Percentiles rank a stretch among this genome's conserved stretches.
phyloP scores from a whole-genome alignment of 257 asterid genomes.

The Primulina tabacum region DNA sequence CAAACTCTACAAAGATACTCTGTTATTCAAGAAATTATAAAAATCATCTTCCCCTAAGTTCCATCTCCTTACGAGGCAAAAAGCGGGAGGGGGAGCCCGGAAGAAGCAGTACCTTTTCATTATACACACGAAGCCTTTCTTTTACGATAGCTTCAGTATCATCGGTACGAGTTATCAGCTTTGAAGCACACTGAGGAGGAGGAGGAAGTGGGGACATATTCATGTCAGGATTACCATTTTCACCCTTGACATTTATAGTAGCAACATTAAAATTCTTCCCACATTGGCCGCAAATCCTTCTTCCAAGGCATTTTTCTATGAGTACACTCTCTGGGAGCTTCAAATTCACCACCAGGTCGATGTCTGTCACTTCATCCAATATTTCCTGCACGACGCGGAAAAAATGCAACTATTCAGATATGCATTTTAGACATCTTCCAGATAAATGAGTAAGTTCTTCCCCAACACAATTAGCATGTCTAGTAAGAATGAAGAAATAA shows the following conservation, averaged over 20 bases:
- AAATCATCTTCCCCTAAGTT: not conserved
- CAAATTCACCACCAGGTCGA: conserved; percentile 91
- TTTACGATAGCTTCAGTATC: conserved; percentile 80
- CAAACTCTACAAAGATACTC: not conserved
- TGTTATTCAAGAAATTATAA: not conserved
- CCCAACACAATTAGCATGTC: conserved; percentile 9
- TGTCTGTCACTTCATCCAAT: conserved; percentile 79
- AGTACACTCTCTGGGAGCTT: conserved; percentile 90
- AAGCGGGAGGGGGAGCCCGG: not conserved
- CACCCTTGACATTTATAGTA: conserved; percentile 67
- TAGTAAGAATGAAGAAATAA: not conserved
- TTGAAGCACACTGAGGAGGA: conserved; percentile 71
- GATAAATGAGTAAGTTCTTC: conserved; percentile 9
- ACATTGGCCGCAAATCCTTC: conserved; percentile 87
- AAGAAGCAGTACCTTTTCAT: conserved; percentile 64
- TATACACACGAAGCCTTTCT: conserved; percentile 74
- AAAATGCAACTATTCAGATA: not conserved
- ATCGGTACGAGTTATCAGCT: conserved; percentile 90
- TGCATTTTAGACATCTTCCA: conserved; percentile 13
- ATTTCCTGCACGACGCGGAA: conserved; percentile 57
- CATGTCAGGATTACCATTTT: conserved; percentile 83
- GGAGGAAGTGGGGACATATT: conserved; percentile 90
- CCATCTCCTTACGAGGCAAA: not conserved
- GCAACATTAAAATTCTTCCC: conserved; percentile 96
- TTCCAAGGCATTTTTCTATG: conserved; percentile 89